Base-by-base conservation (phyloP, 352 stramenopile species). In the Sclerospora graminicola region DNA sequence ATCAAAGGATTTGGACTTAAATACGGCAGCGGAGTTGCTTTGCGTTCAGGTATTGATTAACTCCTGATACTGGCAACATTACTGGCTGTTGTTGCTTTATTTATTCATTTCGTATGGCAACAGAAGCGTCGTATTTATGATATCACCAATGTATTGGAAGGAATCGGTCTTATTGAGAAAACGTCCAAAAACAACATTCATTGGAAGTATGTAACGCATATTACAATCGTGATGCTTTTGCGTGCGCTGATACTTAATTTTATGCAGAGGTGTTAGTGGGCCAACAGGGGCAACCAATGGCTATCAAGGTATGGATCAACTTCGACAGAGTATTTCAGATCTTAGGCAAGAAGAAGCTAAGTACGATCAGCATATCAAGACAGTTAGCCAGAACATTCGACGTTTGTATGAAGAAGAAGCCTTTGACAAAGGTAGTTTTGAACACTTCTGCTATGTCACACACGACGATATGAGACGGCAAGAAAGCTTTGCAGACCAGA, bases 81-180 rank as follows among this genome's bases (percentile, higher is more conserved):
- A 8, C 11, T 33, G 28, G 2, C 16, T 28, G 10, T 20, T 31
- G 43, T 4, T 39, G 24, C 19, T 15, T 49, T 5, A 26, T 23
- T 11, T 33, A 11, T 45, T 44, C 10, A n/a, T 6, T 41, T 41
- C 41, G 27, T 44, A 8, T 21, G 33, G 37, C 48, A 14, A 37
- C 19, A 91, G 70, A 98, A 98, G 70, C 82, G 95, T 41, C 86
- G 95, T 8, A 98, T 99, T 56, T 99, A 99, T 65, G 95, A 99
- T 58, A 99, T 99, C 53, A 98, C 94, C 11, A 99, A 99, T 66
- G 94, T 98, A 26, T 62, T 99, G 21, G 95, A 99, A 73, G 95
- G 95, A 29, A 98, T 98, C 34, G 92, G 92, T 6, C 70, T 99
- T 15, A 97, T 99, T 59, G 78, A 97, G 51, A 98, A 98, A 63